These are phyloP conservation scores for Fragaria nilgerrensis DNA, from an alignment of 306 rosid species.

Conservation along the genomic window DNA sequence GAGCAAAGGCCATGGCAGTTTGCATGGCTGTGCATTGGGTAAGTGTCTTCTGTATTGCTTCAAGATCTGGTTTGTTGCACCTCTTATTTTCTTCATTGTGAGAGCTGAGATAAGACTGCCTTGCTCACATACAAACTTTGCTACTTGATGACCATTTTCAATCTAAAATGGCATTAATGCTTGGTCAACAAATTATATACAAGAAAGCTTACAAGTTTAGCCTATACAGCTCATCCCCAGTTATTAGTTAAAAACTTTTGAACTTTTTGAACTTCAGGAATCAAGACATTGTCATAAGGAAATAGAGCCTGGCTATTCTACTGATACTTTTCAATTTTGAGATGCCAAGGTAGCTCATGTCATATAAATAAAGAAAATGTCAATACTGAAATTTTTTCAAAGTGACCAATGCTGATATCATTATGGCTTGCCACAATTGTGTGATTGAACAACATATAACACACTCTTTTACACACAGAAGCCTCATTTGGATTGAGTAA, in stretches of 20 bases:
- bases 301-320: neutral
- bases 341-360: neutral
- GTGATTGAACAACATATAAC: neutral
- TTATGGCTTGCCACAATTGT: neutral
- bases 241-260: neutral
- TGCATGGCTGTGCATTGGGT: constrained; percentile 91
- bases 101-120: neutral
- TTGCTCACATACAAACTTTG: neutral
- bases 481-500: neutral
- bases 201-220: neutral
- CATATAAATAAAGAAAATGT: neutral
- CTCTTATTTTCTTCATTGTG: neutral
- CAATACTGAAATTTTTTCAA: neutral
- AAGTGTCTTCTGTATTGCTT: constrained; percentile 27
- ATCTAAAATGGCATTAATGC: neutral
- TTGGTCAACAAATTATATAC: neutral
- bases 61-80: constrained; percentile 13
- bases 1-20: constrained; percentile 49
- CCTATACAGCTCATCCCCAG: too few relatives aligned
- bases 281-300: neutral
- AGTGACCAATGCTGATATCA: neutral
- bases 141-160: constrained; percentile 1
- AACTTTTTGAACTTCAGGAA: neutral
- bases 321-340: neutral
- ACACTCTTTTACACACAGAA: neutral